These are phyloP conservation scores for Aspergillus bertholletiae DNA, from an alignment of 495 filamentous ascomycete genomes.

Conservation along the genomic window DNA sequence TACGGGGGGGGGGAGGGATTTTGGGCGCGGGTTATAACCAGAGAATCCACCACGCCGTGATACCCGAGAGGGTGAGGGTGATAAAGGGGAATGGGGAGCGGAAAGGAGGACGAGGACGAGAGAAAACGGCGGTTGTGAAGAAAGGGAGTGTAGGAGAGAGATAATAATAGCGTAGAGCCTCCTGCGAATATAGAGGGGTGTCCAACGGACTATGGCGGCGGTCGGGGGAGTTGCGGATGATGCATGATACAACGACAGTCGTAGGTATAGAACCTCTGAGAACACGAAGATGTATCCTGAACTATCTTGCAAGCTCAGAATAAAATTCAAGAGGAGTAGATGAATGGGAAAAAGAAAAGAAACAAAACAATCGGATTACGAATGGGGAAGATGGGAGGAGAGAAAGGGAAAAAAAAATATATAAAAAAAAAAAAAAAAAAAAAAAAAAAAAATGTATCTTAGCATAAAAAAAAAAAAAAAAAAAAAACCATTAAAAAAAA, in stretches of 20 bases:
- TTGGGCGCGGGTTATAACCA: neutral
- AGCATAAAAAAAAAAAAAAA: slow-evolving; percentile 5
- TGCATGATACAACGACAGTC: slow-evolving; percentile 28
- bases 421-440: slow-evolving; percentile 4
- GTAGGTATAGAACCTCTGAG: too few species aligned
- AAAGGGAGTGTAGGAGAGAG: slow-evolving; percentile 10
- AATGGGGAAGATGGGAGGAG: slow-evolving; percentile 2
- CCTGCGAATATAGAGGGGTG: slow-evolving; percentile 5
- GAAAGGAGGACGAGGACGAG: slow-evolving; percentile 1
- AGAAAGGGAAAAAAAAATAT: slow-evolving; percentile 4
- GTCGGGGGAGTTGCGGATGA: slow-evolving; percentile 28
- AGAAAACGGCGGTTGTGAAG: slow-evolving; percentile 8
- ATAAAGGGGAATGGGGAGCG: neutral
- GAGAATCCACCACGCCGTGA: neutral
- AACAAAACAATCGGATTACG: neutral
- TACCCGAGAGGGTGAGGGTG: neutral
- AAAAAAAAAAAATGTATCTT: neutral
- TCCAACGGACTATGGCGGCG: slow-evolving; percentile 37
- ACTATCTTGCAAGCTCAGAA: too few species aligned
- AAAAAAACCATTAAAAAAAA: slow-evolving; percentile 4
- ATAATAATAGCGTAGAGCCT: neutral
- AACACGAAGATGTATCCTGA: too few species aligned
- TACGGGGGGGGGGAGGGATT: neutral
- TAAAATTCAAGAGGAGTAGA: neutral
- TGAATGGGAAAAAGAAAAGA: neutral